phyloP scores from a whole-genome alignment of 257 asterid genomes.

The Forsythia suspensa region DNA sequence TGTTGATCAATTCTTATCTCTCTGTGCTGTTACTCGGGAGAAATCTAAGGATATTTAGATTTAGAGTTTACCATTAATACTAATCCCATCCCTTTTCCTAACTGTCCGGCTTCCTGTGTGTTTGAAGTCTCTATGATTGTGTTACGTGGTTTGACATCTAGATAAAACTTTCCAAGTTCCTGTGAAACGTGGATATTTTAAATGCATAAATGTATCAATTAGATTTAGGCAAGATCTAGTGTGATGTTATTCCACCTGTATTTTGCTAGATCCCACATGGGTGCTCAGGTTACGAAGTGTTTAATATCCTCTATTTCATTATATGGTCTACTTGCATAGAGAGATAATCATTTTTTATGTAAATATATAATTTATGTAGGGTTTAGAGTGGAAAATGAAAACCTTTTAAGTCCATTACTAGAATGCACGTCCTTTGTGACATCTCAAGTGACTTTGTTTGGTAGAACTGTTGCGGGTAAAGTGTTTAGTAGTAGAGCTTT shows the following conservation, averaged over 20 bases:
- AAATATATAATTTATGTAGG: background rate
- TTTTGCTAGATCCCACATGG: background rate
- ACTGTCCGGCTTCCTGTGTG: background rate
- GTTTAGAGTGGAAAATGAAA: background rate
- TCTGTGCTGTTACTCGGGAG: background rate
- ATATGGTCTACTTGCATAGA: background rate
- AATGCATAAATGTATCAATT: background rate
- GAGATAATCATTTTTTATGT: background rate
- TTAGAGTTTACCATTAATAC: background rate
- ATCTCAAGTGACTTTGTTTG: too few species aligned
- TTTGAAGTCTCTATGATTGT: background rate
- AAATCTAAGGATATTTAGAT: background rate
- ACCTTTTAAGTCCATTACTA: background rate
- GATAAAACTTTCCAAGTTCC: too few species aligned
- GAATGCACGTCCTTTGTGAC: background rate
- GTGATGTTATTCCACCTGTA: background rate
- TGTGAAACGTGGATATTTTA: too few species aligned
- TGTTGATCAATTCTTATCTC: background rate
- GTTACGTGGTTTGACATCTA: background rate
- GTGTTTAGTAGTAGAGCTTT: too few species aligned
- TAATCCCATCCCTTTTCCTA: background rate
- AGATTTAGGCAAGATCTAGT: background rate
- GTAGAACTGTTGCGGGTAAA: too few species aligned
- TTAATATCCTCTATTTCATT: background rate
- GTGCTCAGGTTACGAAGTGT: background rate